These are phyloP conservation scores for Nakazawaea ernobii DNA, from an alignment of 805 yeast species.

Conservation along the genomic window DNA sequence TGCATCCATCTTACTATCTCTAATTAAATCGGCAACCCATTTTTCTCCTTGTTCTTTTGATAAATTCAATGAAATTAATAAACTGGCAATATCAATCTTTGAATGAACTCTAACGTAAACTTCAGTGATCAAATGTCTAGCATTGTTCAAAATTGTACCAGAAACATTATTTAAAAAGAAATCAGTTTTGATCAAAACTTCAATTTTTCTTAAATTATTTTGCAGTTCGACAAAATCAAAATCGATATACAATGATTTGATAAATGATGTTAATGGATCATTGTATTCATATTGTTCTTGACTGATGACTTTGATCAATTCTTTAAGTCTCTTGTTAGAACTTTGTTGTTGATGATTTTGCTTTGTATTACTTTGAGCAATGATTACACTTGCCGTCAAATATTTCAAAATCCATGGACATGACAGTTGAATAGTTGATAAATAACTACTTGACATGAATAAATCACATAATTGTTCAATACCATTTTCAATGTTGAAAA, in stretches of 20 bases:
- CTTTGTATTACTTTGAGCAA: slow-evolving; percentile 25
- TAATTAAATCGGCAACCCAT: slow-evolving; percentile 45
- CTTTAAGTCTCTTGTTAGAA: slow-evolving; percentile 52
- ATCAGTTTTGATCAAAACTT: slow-evolving; percentile 44
- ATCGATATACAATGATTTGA: slow-evolving; percentile 49
- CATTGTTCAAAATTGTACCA: slow-evolving; percentile 36
- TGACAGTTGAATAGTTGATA: slow-evolving; percentile 64
- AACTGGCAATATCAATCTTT: slow-evolving; percentile 37
- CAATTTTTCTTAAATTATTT: slow-evolving; percentile 40
- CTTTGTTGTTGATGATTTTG: slow-evolving; percentile 20
- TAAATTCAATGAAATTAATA: slow-evolving; percentile 39
- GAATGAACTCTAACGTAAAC: slow-evolving; percentile 50
- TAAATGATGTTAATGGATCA: slow-evolving; percentile 58
- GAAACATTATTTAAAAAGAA: slow-evolving; percentile 45
- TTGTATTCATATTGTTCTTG: slow-evolving; percentile 61
- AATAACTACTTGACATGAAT: slow-evolving; percentile 52
- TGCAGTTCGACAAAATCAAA: slow-evolving; percentile 54
- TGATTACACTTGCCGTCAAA: slow-evolving; percentile 52
- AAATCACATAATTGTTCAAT: slow-evolving; percentile 49
- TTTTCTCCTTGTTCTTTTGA: slow-evolving; percentile 40
- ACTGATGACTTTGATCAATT: slow-evolving; percentile 48
- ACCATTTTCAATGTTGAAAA: slow-evolving; percentile 48
- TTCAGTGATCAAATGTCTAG: slow-evolving; percentile 46
- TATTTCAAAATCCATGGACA: slow-evolving; percentile 70
- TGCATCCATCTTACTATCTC: slow-evolving; percentile 46